Conservation (phyloP, 2,329 filamentous ascomycete species). For the Fusarium guadeloupense region DNA sequence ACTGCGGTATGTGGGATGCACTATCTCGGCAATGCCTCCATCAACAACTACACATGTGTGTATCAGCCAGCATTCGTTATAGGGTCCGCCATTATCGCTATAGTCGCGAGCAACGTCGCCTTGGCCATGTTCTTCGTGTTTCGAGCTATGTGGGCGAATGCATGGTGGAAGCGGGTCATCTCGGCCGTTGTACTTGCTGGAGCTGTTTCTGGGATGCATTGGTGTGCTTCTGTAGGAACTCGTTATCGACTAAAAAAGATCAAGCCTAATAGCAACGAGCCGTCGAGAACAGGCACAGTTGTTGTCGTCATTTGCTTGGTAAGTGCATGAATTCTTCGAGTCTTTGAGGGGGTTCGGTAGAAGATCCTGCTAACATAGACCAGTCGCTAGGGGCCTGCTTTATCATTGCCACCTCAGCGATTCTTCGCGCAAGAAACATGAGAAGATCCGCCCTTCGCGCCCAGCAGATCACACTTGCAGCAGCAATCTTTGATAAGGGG, state of each 20-base stretch:
- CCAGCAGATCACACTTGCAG: constrained; percentile 66
- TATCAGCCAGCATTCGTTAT: constrained; percentile 69
- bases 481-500: constrained; percentile 73
- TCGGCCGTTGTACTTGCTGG: constrained; percentile 76
- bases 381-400: constrained; percentile 69
- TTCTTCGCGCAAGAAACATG: constrained; percentile 63
- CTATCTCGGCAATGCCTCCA: constrained; percentile 83
- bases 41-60: constrained; percentile 76
- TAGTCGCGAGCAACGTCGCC: constrained; percentile 74
- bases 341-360: no score
- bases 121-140: constrained; percentile 81
- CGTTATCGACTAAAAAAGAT: constrained; percentile 66
- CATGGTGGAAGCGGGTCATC: constrained; percentile 76
- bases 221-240: constrained; percentile 79
- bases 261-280: no score
- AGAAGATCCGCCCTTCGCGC: constrained; percentile 65
- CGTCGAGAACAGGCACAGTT: constrained; percentile 61
- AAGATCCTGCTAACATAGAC: no score
- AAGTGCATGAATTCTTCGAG: constrained; percentile 41
- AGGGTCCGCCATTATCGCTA: constrained; percentile 75
- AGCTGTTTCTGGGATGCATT: constrained; percentile 90
- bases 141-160: constrained; percentile 77
- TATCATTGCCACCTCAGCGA: constrained; percentile 64
- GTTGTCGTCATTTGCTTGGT: constrained; percentile 80
- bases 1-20: constrained; percentile 85